A percentile compares a stretch with the other conserved stretches of the same genome.
Evolutionary conservation across 2,329 filamentous ascomycete species (phyloP).

Genomic region (Nemania abortiva): DNA sequence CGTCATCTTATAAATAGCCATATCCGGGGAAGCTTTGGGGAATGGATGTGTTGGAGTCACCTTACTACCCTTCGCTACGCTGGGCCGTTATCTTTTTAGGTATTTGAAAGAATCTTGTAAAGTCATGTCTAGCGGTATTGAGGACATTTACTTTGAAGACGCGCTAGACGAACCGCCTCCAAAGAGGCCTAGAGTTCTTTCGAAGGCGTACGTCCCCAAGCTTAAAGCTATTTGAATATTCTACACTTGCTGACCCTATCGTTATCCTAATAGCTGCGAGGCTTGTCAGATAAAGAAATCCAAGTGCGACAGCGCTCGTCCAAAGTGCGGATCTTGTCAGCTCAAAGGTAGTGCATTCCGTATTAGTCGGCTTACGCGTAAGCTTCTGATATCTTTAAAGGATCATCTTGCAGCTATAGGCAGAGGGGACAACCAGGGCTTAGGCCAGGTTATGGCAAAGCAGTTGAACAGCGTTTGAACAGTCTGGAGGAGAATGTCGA

Average conservation of each 20-base stretch:
- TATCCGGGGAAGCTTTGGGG: background rate
- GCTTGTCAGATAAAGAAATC: conserved; percentile 17
- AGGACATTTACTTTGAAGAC: conserved; percentile 14
- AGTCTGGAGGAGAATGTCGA: conserved; percentile 19
- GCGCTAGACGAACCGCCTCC: conserved; percentile 9
- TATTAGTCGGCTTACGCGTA: background rate
- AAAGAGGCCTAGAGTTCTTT: conserved; percentile 7
- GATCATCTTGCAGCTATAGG: conserved; percentile 10
- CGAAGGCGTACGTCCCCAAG: conserved; percentile 7
- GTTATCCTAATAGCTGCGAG: conserved; percentile 4
- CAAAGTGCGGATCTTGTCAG: conserved; percentile 5
- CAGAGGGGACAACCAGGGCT: conserved; percentile 19
- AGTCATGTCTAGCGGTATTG: conserved; percentile 8
- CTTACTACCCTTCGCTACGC: background rate
- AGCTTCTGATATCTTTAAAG: background rate
- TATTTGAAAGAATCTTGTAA: background rate
- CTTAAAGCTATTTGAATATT: background rate
- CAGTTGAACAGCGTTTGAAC: conserved; percentile 13
- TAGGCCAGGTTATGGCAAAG: conserved; percentile 15
- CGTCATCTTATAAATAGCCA: too few species aligned
- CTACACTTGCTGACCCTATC: background rate
- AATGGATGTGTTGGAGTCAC: background rate
- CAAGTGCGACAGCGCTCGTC: conserved; percentile 19
- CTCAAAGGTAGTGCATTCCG: conserved; percentile 5
- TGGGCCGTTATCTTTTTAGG: background rate